Base-by-base conservation (phyloP, 164 flowering plant species). In the Stephania cephalantha region DNA sequence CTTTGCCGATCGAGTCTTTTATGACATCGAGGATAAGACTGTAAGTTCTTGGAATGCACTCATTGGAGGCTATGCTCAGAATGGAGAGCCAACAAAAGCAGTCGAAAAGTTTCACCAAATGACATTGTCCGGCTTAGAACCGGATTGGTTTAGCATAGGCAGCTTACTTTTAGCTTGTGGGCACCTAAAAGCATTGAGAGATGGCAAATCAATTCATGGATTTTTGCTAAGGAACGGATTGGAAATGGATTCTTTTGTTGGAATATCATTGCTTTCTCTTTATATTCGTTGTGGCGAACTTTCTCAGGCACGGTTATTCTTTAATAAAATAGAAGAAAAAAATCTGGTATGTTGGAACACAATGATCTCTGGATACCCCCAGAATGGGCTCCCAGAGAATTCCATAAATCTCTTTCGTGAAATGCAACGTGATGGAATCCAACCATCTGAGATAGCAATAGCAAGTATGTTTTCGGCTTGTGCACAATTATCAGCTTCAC, bases 41-140 rank as follows among this genome's bases (percentile, higher is more conserved):
- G 87, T 88, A 29, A 85, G 81, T 78, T 82, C 94, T 68, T 91
- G 94, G 90, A 93, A 88, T 84, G 95, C 94, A 18, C 63, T 90
- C 29, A 87, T 89, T 70, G 88, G 87, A 76, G 90, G 89, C 7
- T 78, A 74, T 81, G 87, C 88, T 1, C 95, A 89, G 74, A 84
- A 87, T 78, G 91, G 89, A 75, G 85, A 85, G 78, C 85, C 95
- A 25, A 70, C 17, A 25, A 85, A 66, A 75, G 93, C 91, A 17
- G 15, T 88, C 42, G 81, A 88, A 67, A 72, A 85, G 6, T 88
- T 80, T 75, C 55, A 72, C 66, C 71, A 78, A 78, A 91, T 90
- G 95, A 83, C 73, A 50, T 10, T 69, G 50, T 83, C 77, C 1
- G 88, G 87, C 42, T 9, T 85, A 7, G 74, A 79, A 72, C 91